A percentile compares a stretch with the other conserved stretches of the same genome.
Conservation (phyloP, 192 early-diverging fungal genomes). For the Kickxella alabastrina region DNA sequence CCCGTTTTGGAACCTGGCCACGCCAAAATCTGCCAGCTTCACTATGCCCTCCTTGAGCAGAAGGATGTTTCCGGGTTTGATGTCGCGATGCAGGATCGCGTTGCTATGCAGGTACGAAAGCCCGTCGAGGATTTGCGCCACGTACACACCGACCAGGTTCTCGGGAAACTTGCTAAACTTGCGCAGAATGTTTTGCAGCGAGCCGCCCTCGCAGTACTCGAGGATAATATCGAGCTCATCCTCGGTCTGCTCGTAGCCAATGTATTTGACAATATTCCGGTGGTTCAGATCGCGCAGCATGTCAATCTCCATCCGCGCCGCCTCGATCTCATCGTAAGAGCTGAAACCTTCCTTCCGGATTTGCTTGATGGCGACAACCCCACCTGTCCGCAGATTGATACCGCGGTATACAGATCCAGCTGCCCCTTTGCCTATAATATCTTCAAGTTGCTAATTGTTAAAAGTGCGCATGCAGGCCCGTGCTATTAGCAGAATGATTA, state of each 20-base stretch:
- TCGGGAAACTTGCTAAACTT: slow-evolving; percentile 74
- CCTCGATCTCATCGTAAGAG: slow-evolving; percentile 58
- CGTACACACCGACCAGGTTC: slow-evolving; percentile 67
- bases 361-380: slow-evolving; percentile 71
- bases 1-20: slow-evolving; percentile 60
- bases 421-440: slow-evolving; percentile 70
- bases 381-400: slow-evolving; percentile 60
- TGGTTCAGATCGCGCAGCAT: slow-evolving; percentile 75
- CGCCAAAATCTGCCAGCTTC: slow-evolving; percentile 78
- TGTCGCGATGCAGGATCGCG: slow-evolving; percentile 57
- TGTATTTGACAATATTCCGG: slow-evolving; percentile 64
- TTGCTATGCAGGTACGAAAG: slow-evolving; percentile 55
- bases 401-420: slow-evolving; percentile 71
- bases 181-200: slow-evolving; percentile 63
- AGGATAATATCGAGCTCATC: slow-evolving; percentile 78
- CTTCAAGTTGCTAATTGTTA: slow-evolving; percentile 57
- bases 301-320: slow-evolving; percentile 75
- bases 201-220: slow-evolving; percentile 76
- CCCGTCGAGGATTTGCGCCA: slow-evolving; percentile 57
- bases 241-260: slow-evolving; percentile 71
- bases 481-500: background rate
- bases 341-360: slow-evolving; percentile 57
- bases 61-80: slow-evolving; percentile 65
- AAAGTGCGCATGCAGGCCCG: too few species aligned
- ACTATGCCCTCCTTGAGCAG: slow-evolving; percentile 66